These are phyloP conservation scores for Emmonsiellopsis sp. DNA, from an alignment of 2,329 filamentous ascomycete genomes.

Conservation along the genomic window DNA sequence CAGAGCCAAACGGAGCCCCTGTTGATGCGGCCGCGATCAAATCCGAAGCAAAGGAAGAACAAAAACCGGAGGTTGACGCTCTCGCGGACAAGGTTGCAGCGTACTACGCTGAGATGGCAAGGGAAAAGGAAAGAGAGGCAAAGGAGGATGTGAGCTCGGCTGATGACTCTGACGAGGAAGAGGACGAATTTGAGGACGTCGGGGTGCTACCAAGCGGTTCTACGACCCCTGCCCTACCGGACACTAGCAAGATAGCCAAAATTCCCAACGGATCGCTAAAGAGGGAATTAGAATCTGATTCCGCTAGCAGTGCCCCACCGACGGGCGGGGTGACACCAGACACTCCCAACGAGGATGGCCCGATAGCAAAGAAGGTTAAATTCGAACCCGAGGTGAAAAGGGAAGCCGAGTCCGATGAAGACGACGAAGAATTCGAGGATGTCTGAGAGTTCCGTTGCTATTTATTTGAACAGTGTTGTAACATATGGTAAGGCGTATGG, in stretches of 20 bases:
- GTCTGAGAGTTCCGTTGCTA: conserved; percentile 17
- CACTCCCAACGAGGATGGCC: conserved; percentile 29
- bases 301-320: conserved; percentile 28
- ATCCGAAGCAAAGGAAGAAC: conserved; percentile 29
- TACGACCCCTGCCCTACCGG: conserved; percentile 22
- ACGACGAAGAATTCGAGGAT: conserved; percentile 37
- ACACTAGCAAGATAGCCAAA: conserved; percentile 7
- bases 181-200: conserved; percentile 15
- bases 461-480: background rate
- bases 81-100: conserved; percentile 38
- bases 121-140: conserved; percentile 33
- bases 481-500: background rate
- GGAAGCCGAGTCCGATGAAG: conserved; percentile 32
- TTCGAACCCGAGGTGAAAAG: conserved; percentile 27
- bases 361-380: conserved; percentile 35
- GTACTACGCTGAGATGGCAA: conserved; percentile 38
- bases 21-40: conserved; percentile 13
- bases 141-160: conserved; percentile 32
- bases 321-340: conserved; percentile 29
- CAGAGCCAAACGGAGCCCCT: conserved; percentile 8
- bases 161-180: conserved; percentile 17
- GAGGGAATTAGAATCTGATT: conserved; percentile 29
- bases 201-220: conserved; percentile 20
- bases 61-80: conserved; percentile 31
- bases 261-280: conserved; percentile 21